Evolutionary conservation across 2,329 filamentous ascomycete genomes (phyloP).

Genomic region (Microcyclosporella mali): DNA sequence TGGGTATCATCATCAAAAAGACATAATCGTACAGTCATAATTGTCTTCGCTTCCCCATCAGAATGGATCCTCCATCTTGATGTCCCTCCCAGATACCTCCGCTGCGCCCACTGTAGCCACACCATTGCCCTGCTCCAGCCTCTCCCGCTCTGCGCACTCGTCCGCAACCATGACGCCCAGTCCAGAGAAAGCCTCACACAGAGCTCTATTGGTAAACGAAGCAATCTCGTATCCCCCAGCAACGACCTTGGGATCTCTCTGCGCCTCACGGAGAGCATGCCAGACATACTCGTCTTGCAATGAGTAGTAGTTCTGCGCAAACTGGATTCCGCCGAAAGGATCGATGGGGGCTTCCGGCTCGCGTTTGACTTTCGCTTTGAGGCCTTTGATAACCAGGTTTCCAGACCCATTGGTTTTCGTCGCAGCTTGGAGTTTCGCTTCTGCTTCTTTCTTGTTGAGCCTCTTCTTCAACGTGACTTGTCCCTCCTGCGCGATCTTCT

Average conservation of each 20-base stretch:
- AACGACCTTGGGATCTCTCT: slow-evolving; percentile 58
- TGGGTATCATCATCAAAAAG: slow-evolving; percentile 15
- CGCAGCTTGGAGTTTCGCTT: slow-evolving; percentile 36
- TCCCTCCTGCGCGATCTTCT: slow-evolving; percentile 47
- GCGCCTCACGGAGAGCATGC: slow-evolving; percentile 62
- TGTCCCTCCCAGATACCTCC: slow-evolving; percentile 55
- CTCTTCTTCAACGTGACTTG: slow-evolving; percentile 66
- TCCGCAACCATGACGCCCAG: slow-evolving; percentile 82
- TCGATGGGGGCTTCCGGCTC: slow-evolving; percentile 73
- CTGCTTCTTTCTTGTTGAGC: slow-evolving; percentile 53
- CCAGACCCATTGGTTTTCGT: slow-evolving; percentile 28
- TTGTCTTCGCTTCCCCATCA: slow-evolving; percentile 9
- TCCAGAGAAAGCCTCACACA: slow-evolving; percentile 87
- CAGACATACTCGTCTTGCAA: slow-evolving; percentile 67
- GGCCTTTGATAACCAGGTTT: slow-evolving; percentile 65
- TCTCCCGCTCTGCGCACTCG: slow-evolving; percentile 48
- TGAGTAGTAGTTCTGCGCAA: slow-evolving; percentile 61
- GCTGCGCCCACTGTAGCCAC: slow-evolving; percentile 32
- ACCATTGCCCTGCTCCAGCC: slow-evolving; percentile 27
- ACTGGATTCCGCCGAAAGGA: slow-evolving; percentile 71
- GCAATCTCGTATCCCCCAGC: slow-evolving; percentile 78
- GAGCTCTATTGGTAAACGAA: slow-evolving; percentile 73
- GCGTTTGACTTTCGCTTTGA: slow-evolving; percentile 57
- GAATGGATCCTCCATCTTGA: slow-evolving; percentile 41
- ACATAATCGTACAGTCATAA: neutral